phyloP scores from a whole-genome alignment of 225 moss, liverwort and hornwort species.

The Pseudoscleropodium purum region DNA sequence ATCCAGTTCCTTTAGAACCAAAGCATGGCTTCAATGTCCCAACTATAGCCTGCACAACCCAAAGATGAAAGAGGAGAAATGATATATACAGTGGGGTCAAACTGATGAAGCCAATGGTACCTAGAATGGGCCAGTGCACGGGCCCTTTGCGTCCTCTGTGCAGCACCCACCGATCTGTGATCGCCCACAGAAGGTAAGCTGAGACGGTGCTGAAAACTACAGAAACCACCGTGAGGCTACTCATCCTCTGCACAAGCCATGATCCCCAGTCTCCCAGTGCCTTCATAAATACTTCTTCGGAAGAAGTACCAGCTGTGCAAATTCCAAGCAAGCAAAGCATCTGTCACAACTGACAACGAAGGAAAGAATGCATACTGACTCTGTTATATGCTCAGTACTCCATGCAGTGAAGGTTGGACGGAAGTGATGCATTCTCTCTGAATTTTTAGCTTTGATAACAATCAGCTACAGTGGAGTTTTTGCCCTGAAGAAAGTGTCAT shows the following conservation, averaged over 20 bases:
- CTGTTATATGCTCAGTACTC: neutral
- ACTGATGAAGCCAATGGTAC: neutral
- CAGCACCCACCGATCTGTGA: slow-evolving; percentile 1
- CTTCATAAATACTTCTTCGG: neutral
- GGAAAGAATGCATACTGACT: neutral
- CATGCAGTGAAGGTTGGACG: neutral
- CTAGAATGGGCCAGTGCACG: slow-evolving; percentile 16
- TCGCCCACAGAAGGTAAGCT: slow-evolving; percentile 16
- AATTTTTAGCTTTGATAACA: neutral
- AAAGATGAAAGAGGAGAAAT: neutral
- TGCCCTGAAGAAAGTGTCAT: too few relatives aligned
- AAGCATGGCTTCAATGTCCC: too few relatives aligned
- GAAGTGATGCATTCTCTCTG: neutral
- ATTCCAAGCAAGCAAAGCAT: too few relatives aligned
- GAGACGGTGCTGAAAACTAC: neutral
- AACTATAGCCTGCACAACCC: neutral
- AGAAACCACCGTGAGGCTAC: neutral
- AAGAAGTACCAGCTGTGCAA: neutral
- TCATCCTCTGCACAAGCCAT: neutral
- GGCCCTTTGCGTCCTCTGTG: slow-evolving; percentile 12
- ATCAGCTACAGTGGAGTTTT: too few relatives aligned
- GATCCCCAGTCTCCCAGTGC: neutral
- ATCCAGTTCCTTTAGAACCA: too few relatives aligned
- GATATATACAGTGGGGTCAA: neutral
- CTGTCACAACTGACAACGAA: neutral